Evolutionary conservation across 2,329 filamentous ascomycete species (phyloP), one percentile per base, ranked within the genome.

Genomic region (Bipolaris bicolor): DNA sequence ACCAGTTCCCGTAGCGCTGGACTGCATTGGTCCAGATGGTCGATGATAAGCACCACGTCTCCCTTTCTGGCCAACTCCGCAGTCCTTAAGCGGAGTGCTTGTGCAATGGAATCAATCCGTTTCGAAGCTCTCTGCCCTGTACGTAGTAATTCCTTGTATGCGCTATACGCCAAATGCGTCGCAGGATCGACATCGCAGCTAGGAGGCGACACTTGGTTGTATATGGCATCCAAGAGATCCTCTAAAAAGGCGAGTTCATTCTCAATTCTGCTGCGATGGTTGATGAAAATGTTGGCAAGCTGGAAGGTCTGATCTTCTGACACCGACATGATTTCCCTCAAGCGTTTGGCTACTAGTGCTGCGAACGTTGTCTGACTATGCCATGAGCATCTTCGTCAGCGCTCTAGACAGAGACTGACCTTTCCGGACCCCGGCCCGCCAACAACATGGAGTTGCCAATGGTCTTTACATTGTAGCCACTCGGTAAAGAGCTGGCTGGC

Each of bases 371-470:
- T 57, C 58, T 60, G 39, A 13, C 18, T 18, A 22, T 39, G 29
- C 40, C 22, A 53, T 39, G 11, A 53, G 34, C 20, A 9, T 15
- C 13, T 15, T 24, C 9, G 9, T 37, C 22, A 20, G 33, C 11
- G 43, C 39, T 31, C n/a, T 40, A 6, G 5, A 26, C 3, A 43
- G n/a, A 37, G 24, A 47, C 47, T 45, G 45, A 61, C 58, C 62
- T 67, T 67, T 22, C 64, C 64, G 11, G 45, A 55, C 5, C 64
- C 64, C 11, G 64, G 64, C 7, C 55, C 62, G 18, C 64, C 64
- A 39, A 56, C 20, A 31, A 55, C 50, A 43, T 67, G 55, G 1
- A 67, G 53, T 26, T 61, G 56, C 64, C 64, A 67, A 6, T 13
- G 37, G 13, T 49, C 33, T 41, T 52, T 46, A 20, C 22, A 34